A percentile compares a stretch with the other conserved stretches of the same genome.
Evolutionary conservation across 2,329 filamentous ascomycete genomes (phyloP).

Genomic region (Domatiomyces catenatus): DNA sequence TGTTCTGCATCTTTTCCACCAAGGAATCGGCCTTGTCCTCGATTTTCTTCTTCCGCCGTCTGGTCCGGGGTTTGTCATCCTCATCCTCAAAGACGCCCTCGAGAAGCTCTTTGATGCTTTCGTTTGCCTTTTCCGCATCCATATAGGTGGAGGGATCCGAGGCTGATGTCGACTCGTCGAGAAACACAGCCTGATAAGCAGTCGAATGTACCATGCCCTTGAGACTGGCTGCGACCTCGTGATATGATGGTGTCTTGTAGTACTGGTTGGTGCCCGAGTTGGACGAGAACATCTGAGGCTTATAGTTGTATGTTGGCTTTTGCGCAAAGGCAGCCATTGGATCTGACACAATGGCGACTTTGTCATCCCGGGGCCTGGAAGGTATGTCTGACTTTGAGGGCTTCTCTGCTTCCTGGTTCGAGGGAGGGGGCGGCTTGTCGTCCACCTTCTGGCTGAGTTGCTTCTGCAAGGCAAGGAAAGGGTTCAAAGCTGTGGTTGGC

Average conservation of each 20-base stretch:
- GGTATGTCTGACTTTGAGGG: constrained; percentile 95
- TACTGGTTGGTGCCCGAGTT: constrained; percentile 21
- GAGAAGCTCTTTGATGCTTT: constrained; percentile 36
- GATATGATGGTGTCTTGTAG: constrained; percentile 22
- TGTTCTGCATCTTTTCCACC: constrained; percentile 27
- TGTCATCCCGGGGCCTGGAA: constrained; percentile 90
- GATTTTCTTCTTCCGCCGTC: constrained; percentile 27
- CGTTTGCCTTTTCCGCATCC: constrained; percentile 34
- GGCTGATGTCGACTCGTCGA: constrained; percentile 36
- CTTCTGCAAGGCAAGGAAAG: constrained; percentile 8
- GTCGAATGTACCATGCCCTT: neutral
- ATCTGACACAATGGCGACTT: neutral
- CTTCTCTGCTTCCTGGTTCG: constrained; percentile 48
- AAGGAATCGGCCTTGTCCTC: constrained; percentile 27
- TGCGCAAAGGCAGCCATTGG: neutral
- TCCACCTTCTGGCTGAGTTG: neutral
- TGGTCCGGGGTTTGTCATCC: constrained; percentile 26
- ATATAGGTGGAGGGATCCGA: constrained; percentile 39
- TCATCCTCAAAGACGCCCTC: constrained; percentile 38
- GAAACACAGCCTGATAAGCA: constrained; percentile 20
- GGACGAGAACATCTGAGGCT: constrained; percentile 37
- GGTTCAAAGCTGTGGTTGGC: constrained; percentile 8
- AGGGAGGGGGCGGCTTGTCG: neutral
- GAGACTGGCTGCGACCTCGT: constrained; percentile 29
- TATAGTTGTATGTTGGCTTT: constrained; percentile 18